These are phyloP conservation scores for Letharia columbiana DNA, from an alignment of 495 filamentous ascomycete genomes.

Conservation along the genomic window DNA sequence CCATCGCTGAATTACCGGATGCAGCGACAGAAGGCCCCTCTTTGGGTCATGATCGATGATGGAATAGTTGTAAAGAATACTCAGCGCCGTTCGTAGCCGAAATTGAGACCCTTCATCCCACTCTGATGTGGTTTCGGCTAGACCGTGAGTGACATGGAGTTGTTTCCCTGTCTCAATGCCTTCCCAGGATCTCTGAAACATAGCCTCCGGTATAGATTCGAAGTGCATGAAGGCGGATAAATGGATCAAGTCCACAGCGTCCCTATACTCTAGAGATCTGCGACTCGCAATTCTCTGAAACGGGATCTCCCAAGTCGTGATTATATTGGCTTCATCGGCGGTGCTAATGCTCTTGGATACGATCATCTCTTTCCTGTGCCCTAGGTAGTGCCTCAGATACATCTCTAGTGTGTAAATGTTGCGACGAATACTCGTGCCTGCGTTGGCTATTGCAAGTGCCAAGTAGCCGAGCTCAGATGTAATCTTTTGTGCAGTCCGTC, in stretches of 20 bases:
- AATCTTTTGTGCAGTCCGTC: conserved; percentile 24
- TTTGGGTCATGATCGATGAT: conserved; percentile 22
- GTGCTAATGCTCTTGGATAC: conserved; percentile 7
- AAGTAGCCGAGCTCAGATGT: conserved; percentile 30
- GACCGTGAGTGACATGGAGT: too few relatives aligned
- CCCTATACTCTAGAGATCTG: conserved; percentile 15
- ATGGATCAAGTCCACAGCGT: conserved; percentile 26
- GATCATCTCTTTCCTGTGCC: conserved; percentile 20
- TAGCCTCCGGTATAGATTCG: too few relatives aligned
- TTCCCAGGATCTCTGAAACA: too few relatives aligned
- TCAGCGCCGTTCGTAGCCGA: conserved; percentile 24
- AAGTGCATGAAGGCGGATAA: conserved; percentile 13
- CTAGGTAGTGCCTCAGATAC: conserved; percentile 27
- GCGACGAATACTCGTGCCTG: conserved; percentile 28
- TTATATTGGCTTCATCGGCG: conserved; percentile 23
- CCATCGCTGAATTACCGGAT: conserved; percentile 32
- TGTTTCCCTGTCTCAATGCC: too few relatives aligned
- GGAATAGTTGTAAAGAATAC: conserved; percentile 24
- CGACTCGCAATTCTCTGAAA: conserved; percentile 22
- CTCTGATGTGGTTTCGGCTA: conserved; percentile 23
- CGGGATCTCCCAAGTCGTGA: conserved; percentile 30
- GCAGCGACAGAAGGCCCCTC: conserved; percentile 25
- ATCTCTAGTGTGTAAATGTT: conserved; percentile 26
- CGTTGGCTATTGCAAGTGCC: conserved; percentile 32
- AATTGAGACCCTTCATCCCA: conserved; percentile 20